A percentile compares a stretch with the other conserved stretches of the same genome.
Evolutionary conservation across 805 yeast genomes (phyloP).

Genomic region (Candida palmyrensis): DNA sequence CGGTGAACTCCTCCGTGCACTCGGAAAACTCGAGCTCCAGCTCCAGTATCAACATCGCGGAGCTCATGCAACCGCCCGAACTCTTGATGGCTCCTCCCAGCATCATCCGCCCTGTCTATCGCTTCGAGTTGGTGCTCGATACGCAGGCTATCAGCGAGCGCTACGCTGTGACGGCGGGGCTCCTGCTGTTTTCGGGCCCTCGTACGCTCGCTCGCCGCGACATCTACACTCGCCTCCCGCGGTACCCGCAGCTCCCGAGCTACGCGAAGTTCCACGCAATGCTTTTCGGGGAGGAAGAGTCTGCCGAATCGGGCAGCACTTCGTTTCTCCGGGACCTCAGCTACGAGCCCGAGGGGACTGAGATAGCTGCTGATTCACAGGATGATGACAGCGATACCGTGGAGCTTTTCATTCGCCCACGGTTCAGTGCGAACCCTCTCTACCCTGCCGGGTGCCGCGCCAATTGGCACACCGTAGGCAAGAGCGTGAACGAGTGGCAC

Average conservation of each 20-base stretch:
- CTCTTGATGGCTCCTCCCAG: slow-evolving; percentile 40
- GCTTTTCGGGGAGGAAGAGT: slow-evolving; percentile 1
- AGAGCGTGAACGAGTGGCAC: slow-evolving; percentile 50
- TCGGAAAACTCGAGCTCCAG: slow-evolving; percentile 22
- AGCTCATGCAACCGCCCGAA: slow-evolving; percentile 24
- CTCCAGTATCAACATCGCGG: slow-evolving; percentile 2
- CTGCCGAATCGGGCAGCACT: neutral
- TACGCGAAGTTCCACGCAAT: slow-evolving; percentile 13
- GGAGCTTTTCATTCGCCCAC: slow-evolving; percentile 2
- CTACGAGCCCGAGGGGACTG: neutral
- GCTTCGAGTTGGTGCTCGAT: slow-evolving; percentile 41
- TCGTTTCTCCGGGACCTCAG: neutral
- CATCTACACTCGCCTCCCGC: slow-evolving; percentile 1
- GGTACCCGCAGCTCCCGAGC: slow-evolving; percentile 22
- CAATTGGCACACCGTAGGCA: slow-evolving; percentile 36
- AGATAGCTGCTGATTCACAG: neutral
- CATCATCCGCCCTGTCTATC: slow-evolving; percentile 39
- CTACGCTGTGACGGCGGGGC: slow-evolving; percentile 13
- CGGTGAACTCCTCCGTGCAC: slow-evolving; percentile 23
- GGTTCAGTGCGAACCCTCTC: slow-evolving; percentile 1
- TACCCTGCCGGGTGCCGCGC: neutral
- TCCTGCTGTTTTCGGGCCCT: too few species aligned
- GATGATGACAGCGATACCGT: slow-evolving; percentile 2
- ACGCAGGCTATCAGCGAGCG: slow-evolving; percentile 36
- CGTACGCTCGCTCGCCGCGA: neutral